Percentiles rank a stretch among this genome's conserved stretches.
Conservation (phyloP, 2,329 filamentous ascomycete species). For the Fusarium torulosum region DNA sequence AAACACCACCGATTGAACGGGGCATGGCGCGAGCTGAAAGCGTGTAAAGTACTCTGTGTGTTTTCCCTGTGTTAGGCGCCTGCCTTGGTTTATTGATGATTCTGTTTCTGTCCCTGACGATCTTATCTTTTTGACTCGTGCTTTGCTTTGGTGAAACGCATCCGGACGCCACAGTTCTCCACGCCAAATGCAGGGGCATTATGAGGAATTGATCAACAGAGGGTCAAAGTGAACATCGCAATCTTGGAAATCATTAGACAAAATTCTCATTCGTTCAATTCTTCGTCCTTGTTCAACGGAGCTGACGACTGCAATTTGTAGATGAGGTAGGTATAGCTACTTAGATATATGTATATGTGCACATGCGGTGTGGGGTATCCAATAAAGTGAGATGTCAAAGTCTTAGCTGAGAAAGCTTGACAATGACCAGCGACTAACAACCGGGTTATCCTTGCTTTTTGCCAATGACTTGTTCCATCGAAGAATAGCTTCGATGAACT, state of each 20-base stretch:
- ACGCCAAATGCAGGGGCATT: slow-evolving; percentile 44
- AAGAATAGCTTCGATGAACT: slow-evolving; percentile 58
- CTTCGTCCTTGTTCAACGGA: slow-evolving; percentile 12
- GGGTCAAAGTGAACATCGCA: slow-evolving; percentile 18
- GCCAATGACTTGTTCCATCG: slow-evolving; percentile 54
- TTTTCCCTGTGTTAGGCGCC: background rate
- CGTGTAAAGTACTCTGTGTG: slow-evolving; percentile 1
- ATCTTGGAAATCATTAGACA: slow-evolving; percentile 15
- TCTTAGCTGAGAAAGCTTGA: slow-evolving; percentile 29
- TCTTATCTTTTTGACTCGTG: slow-evolving; percentile 30
- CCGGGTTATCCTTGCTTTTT: slow-evolving; percentile 19
- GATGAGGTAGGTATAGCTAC: slow-evolving; percentile 9
- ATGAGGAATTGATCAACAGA: slow-evolving; percentile 28
- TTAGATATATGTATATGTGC: slow-evolving; percentile 22
- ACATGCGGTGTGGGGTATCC: slow-evolving; percentile 10
- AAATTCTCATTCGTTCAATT: slow-evolving; percentile 26
- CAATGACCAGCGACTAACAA: slow-evolving; percentile 16
- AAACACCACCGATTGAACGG: slow-evolving; percentile 1
- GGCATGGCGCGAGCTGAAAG: slow-evolving; percentile 7
- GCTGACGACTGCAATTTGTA: slow-evolving; percentile 33
- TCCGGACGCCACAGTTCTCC: slow-evolving; percentile 43
- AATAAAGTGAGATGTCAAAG: slow-evolving; percentile 2
- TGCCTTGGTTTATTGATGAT: slow-evolving; percentile 34
- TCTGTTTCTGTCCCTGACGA: slow-evolving; percentile 46
- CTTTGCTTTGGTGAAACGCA: slow-evolving; percentile 41